phyloP scores from a whole-genome alignment of 768 basidiomycete species.

The Pleurotus eryngii region DNA sequence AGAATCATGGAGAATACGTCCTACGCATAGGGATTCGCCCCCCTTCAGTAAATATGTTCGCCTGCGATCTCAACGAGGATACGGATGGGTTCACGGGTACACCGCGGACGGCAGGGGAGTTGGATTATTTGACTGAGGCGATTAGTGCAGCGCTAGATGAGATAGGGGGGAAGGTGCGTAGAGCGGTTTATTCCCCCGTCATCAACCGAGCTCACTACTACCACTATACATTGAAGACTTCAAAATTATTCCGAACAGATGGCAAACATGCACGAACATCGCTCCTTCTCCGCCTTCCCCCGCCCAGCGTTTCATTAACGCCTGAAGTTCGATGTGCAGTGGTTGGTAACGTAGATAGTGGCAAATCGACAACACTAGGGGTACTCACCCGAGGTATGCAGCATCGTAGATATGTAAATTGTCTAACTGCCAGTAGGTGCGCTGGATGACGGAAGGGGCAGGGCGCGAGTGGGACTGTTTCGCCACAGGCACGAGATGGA shows the following conservation, averaged over 20 bases:
- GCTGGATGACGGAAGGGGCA: constrained; percentile 78
- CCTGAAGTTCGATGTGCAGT: constrained; percentile 95
- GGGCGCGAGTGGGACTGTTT: constrained; percentile 85
- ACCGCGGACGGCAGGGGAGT: constrained; percentile 45
- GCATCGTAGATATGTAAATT: not conserved
- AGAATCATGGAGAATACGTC: constrained; percentile 69
- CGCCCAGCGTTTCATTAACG: constrained; percentile 70
- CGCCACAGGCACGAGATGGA: constrained; percentile 98
- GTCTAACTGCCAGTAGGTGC: constrained; percentile 41
- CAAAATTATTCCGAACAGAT: not conserved
- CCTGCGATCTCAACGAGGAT: constrained; percentile 47
- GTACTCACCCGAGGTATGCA: constrained; percentile 85
- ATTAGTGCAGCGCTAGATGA: constrained; percentile 61
- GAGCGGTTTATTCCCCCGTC: not conserved
- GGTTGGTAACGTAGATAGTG: constrained; percentile 92
- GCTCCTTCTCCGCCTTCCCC: constrained; percentile 70
- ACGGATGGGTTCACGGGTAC: constrained; percentile 54
- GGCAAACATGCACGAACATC: constrained; percentile 51
- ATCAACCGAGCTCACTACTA: not conserved
- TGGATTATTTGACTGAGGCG: constrained; percentile 41
- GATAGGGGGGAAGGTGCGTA: constrained; percentile 71
- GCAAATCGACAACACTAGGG: constrained; percentile 92
- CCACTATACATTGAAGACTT: not conserved
- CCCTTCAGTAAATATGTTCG: constrained; percentile 51
- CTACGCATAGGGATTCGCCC: constrained; percentile 72